Base-by-base conservation (phyloP, 345 rosid genomes). In the Capsella bursapastoris region DNA sequence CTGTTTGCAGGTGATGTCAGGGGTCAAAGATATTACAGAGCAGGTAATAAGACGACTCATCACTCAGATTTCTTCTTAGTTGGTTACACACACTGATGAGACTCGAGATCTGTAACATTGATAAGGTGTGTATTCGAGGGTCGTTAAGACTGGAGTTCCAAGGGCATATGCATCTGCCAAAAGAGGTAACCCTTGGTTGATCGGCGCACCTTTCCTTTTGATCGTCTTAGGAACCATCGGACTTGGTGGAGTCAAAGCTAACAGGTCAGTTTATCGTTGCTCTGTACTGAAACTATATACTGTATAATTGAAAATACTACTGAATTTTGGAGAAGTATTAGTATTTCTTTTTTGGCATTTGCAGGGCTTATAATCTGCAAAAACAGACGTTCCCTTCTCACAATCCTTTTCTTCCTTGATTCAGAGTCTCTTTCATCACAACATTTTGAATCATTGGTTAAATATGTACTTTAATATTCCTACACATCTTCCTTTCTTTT, bases 381-480 rank as follows among this genome's bases (percentile, higher is more conserved):
- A 88, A 84, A 73, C 87, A 85, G 63, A 77, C 82, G 3, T 76
- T 64, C 61, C 89, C 97, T 31, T 90, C 96, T 38, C 91, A 84
- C 86, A 88, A 91, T 75, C 97, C 98, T 6, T 93, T 93, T 78
- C 97, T 93, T 44, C 96, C 96, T 51, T 88, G 82, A 88, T 61
- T 47, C 13, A 8, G 10, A 31, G 13, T 31, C 71, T 59, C 53
- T 49, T 48, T 40, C 40, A 62, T 13, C 55, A 51, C 0, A 16
- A 7, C 25, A 51, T 28, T 40, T 37, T 60, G 52, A 28, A 28
- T 61, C 22, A 50, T n/a, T 38, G 67, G 15, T 16, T 5, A 34
- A 6, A 32, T 8, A 15, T 53, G 41, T 29, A 28, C 4, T 34
- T 50, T 35, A 48, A 8, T 67, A n/a, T 40, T 8, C 27, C 28